Conservation (phyloP, 371 early-diverging fungal species). For the Batkoa obscura region DNA sequence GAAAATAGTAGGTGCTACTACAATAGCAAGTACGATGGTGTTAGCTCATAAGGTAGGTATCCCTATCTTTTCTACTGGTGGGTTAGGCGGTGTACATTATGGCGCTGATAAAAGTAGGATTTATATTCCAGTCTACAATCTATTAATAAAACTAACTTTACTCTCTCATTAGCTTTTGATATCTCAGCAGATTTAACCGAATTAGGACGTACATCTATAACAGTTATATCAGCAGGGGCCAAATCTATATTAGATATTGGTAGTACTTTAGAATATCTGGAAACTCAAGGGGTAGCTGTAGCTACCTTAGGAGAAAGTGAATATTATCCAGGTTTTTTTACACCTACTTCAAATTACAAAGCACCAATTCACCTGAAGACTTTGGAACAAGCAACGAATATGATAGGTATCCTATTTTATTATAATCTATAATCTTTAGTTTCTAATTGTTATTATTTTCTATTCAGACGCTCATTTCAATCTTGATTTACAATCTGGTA, state of each 20-base stretch:
- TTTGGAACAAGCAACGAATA: conserved; percentile 28
- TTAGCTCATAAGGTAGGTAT: conserved; percentile 72
- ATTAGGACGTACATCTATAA: conserved; percentile 69
- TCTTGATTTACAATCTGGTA: conserved; percentile 39
- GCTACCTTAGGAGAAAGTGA: conserved; percentile 36
- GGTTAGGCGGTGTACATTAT: conserved; percentile 91
- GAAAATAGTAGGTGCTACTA: conserved; percentile 65
- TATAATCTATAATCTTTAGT: too few relatives aligned
- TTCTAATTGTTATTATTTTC: background rate
- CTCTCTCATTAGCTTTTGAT: conserved; percentile 36
- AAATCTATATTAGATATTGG: conserved; percentile 85
- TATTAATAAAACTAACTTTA: background rate
- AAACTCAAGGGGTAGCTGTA: conserved; percentile 88
- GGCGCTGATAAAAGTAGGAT: conserved; percentile 50
- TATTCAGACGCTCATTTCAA: background rate
- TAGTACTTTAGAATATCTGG: conserved; percentile 78
- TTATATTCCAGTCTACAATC: background rate
- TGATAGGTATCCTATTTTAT: background rate
- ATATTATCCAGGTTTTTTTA: conserved; percentile 83
- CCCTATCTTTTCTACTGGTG: conserved; percentile 83
- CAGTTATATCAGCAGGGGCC: conserved; percentile 87
- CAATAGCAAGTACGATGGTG: conserved; percentile 78
- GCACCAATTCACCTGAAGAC: conserved; percentile 11
- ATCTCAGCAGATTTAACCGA: conserved; percentile 84
- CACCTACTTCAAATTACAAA: conserved; percentile 27